Base-by-base conservation (phyloP, 352 stramenopile genomes). In the Globisporangium cederbergense region DNA sequence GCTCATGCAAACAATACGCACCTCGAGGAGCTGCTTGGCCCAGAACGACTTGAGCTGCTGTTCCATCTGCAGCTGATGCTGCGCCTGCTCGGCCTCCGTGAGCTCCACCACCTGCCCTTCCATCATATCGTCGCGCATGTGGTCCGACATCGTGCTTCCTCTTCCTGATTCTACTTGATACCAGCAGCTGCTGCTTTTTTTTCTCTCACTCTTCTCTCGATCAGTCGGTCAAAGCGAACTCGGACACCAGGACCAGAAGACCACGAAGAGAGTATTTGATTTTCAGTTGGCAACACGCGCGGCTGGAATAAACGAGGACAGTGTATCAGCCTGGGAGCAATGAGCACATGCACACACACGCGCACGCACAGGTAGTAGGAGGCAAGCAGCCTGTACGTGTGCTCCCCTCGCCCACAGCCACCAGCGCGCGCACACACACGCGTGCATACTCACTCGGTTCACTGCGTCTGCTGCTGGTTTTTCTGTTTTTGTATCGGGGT, bases 11-110 rank as follows among this genome's bases (percentile, higher is more conserved):
- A 46, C 16, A 60, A 9, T 16, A 58, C 73, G n/a, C 53, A 87
- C 78, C 76, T 95, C 78, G 13, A 91, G 66, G 20, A 97, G 67
- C 71, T 98, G 93, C 60, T 96, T 93, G 32, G 81, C 81, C 96
- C 96, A 99, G 66, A 98, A 99, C 6, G 86, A 77, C 75, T 93
- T 93, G 63, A 95, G 84, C 72, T 95, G 86, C 72, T 92, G 82
- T 73, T 95, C 84, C 74, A 95, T 89, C 68, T 95, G 84, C 63
- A 87, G 73, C 73, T 93, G 83, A 74, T 95, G 86, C 68, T 90
- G 83, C 4, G 84, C 85, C 70, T 93, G 83, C 60, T 95, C 86
- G 57, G 86, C 86, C 71, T 95, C 84, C 22, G 86, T 93, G 46
- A 95, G 78, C 65, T 95, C 84, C 63, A 95, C 86, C 4, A 93